A percentile compares a stretch with the other conserved stretches of the same genome.
Conservation (phyloP, 108 stramenopile species). For the Skeletonema marinoi region DNA sequence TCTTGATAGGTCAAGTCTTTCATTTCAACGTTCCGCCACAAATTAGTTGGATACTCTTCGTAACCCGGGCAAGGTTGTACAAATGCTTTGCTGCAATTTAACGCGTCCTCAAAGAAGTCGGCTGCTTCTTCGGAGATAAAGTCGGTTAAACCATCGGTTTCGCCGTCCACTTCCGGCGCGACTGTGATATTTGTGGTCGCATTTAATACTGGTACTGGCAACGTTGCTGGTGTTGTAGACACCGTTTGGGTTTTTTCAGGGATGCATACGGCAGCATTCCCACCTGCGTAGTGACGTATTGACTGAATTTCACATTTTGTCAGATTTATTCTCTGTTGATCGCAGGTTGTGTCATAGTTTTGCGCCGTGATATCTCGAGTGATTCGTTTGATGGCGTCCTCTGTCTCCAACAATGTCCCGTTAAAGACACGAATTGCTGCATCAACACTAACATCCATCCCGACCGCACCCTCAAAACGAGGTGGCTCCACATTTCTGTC, state of each 20-base stretch:
- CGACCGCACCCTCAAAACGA: conserved; percentile 59
- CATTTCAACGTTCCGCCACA: conserved; percentile 31
- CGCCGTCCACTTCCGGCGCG: too few species aligned
- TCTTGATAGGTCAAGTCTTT: conserved; percentile 22
- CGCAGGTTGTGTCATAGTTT: conserved; percentile 19
- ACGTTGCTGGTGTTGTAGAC: background rate
- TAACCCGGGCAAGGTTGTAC: conserved; percentile 24
- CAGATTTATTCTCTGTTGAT: conserved; percentile 33
- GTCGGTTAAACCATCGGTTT: conserved; percentile 1
- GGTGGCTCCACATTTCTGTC: conserved; percentile 48
- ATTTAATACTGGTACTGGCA: background rate
- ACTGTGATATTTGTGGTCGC: background rate
- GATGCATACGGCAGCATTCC: conserved; percentile 16
- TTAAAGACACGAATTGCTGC: conserved; percentile 23
- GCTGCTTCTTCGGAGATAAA: background rate
- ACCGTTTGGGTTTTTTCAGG: background rate
- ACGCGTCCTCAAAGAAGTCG: background rate
- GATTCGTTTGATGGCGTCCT: conserved; percentile 18
- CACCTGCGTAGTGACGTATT: conserved; percentile 31
- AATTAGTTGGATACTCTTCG: conserved; percentile 39
- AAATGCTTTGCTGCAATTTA: conserved; percentile 46
- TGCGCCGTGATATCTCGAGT: conserved; percentile 15
- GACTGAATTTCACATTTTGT: conserved; percentile 36
- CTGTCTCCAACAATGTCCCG: conserved; percentile 27
- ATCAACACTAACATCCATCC: conserved; percentile 43